Evolutionary conservation across 805 yeast genomes (phyloP), one percentile per base, ranked within the genome.

Genomic region (Maudiozyma barnettii): DNA sequence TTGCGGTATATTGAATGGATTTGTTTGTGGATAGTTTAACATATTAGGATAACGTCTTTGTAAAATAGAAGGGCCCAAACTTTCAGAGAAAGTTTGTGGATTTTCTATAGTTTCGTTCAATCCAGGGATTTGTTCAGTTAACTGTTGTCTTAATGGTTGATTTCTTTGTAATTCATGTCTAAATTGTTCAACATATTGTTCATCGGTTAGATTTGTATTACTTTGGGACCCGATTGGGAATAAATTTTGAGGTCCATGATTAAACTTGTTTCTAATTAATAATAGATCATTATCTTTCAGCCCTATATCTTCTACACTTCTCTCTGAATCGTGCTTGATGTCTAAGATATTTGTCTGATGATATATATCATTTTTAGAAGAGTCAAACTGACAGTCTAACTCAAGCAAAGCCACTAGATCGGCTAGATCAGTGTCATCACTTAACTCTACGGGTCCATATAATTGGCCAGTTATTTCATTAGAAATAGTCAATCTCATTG

Each of bases 371-470:
- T 82, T 84, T 14, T 65, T 55, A 0, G 60, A 55, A 4, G 74
- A 65, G 10, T 69, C 66, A 44, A 82, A 73, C 13, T 70, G 73
- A 8, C 88, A 74, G 57, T 87, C 95, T 1, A 82, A 78, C 50
- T 81, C 82, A 9, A 89, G 59, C 52, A 82, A 79, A 0, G 91
- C 95, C 49, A 77, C 73, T 53, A 90, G 74, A 60, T 89, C 96
- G 13, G 63, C 70, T 9, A 88, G 60, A 0, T 78, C 61, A 70
- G 88, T 74, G 13, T 81, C 83, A 1, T 68, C 76, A 4, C 86
- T 75, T 4, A 87, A 74, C 45, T 88, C 95, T 1, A 85, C 46
- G 2, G 69, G 64, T 10, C 66, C 66, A 46, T 74, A 62, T 10
- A 79, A 67, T 31, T 67, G 71, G 31, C 76, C 84, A n/a, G 71